Base-by-base conservation (phyloP, 73 alveolate species). In the Durusdinium trenchii region DNA sequence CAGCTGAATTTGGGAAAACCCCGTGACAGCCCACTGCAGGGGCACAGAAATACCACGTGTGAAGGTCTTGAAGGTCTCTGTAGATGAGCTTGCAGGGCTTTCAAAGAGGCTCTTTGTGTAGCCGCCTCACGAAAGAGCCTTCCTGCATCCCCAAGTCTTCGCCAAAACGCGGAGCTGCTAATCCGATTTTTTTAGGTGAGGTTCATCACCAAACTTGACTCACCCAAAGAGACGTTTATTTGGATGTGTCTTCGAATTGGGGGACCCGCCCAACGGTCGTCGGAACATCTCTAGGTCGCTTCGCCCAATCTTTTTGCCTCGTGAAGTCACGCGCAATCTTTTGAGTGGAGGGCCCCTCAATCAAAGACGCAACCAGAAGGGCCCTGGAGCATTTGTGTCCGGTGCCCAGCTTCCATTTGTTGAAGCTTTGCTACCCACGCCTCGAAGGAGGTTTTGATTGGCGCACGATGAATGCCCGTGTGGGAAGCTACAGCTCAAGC, bases 71-170 rank as follows among this genome's bases (percentile, higher is more conserved):
- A 64, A 48, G 75, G 94, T 84, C 76, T 75, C 51, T 84, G 94
- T 51, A 52, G 78, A 36, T 40, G 30, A 89, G 82, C 82, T 91
- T 32, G 78, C 98, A 71, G 98, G 90, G 98, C 97, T 47, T 67
- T 54, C 50, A 18, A 45, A 18, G 95, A 57, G 95, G 95, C 95
- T 87, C 95, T 62, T 62, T 86, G 82, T 86, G 95, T 60, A 86
- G 95, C 95, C 95, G 95, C 73, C 95, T 86, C 95, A 82, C n/a
- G 95, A 86, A 57, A 50, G 98, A 52, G 98, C 98, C 97, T 47
- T 35, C 78, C 30, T 46, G 43, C 42, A 60, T 38, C 30, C 75
- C 46, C 94, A 78, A 32, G 75, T 67, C 61, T 67, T 48, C 94
- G 75, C 51, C 61, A n/a, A 47, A 84, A 51, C 38, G 94, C 94